Conservation (phyloP, 257 asterid species). For the Nicotiana tabacum region DNA sequence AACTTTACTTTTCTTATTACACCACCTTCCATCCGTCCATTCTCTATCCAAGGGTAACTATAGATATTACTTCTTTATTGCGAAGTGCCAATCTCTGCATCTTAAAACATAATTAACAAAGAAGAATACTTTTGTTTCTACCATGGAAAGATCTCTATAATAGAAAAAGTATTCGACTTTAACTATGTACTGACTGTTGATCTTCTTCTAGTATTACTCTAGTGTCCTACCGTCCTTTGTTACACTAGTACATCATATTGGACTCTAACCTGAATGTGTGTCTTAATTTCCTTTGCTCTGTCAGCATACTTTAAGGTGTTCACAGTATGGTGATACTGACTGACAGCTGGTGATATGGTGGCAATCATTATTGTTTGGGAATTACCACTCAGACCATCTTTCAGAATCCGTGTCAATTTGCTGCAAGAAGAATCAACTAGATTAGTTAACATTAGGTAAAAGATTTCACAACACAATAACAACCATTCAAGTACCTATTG, state of each 20-base stretch:
- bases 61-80: neutral
- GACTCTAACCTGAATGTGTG: constrained; percentile 82
- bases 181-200: neutral
- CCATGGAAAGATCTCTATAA: neutral
- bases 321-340: constrained; percentile 91
- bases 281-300: constrained; percentile 92
- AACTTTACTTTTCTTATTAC: neutral
- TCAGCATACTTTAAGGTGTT: constrained; percentile 92
- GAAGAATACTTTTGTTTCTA: neutral
- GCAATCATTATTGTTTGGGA: constrained; percentile 95
- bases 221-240: neutral
- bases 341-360: constrained; percentile 81
- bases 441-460: constrained; percentile 19
- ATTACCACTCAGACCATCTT: constrained; percentile 97
- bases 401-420: constrained; percentile 94
- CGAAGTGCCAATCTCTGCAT: neutral
- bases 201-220: neutral
- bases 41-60: neutral
- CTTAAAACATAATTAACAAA: neutral
- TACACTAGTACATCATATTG: neutral
- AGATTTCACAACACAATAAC: constrained; percentile 2
- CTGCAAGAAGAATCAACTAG: constrained; percentile 38
- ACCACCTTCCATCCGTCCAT: neutral
- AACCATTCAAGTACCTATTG: constrained; percentile 51
- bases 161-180: neutral